Base-by-base conservation (phyloP, 1,284 basidiomycete species). In the Leccinum pallidistipes region DNA sequence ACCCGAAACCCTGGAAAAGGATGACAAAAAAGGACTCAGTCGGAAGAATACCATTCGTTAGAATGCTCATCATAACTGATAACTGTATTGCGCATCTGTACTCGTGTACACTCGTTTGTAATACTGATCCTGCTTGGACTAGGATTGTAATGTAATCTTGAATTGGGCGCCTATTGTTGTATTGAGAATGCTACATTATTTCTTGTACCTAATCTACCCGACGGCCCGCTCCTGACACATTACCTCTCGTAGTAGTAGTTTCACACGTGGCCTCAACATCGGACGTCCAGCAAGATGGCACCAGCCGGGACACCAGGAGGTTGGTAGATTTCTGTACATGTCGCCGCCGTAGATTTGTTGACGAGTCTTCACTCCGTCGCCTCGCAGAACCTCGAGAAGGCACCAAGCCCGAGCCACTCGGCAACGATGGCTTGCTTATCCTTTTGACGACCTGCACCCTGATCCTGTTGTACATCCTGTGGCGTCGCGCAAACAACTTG, bases 331-430 rank as follows among this genome's bases (percentile, higher is more conserved):
- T 5, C 6, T 45, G 43, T 18, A 12, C 43, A 34, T 51, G 16
- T 53, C 53, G 47, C 31, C 21, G 3, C 27, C 21, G 12, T 24
- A 40, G n/a, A 16, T 55, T 29, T 55, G 14, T 51, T 66, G 47
- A 62, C 27, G 21, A 24, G 4, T 55, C 38, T 6, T 51, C 38
- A 38, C 4, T n/a, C 27, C 5, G 7, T 43, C 40, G 29, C 21
- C 21, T 27, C 34, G 40, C 69, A 90, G 89, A 86, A 70, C 86
- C 89, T 11, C 80, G 80, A 54, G 76, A 79, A 55, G 80, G 84
- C 6, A 83, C 81, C 10, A 89, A 86, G 69, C 87, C 87, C 7
- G 81, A 90, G 65, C 89, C 89, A 9, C 78, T 89, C 59, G 81
- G 81, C 56, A 85, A 81, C 66, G 77, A 82, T 60, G 77, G 82